Evolutionary conservation across 805 yeast species (phyloP).

Genomic region (Cyberlindnera euphorbiae): DNA sequence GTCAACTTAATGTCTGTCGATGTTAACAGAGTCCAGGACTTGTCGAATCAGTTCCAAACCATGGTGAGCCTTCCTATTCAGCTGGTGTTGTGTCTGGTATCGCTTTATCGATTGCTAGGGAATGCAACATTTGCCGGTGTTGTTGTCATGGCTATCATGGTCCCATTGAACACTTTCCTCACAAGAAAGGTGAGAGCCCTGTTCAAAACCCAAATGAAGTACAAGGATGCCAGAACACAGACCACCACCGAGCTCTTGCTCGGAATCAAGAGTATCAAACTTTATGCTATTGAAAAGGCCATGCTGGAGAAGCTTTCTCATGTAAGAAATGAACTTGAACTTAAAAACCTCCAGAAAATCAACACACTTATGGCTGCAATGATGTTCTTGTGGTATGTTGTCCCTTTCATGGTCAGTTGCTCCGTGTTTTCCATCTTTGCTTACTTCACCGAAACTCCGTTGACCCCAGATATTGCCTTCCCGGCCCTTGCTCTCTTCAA

Average conservation of each 20-base stretch:
- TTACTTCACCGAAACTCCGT: constrained; percentile 38
- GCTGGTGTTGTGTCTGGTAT: constrained; percentile 46
- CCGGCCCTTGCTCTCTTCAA: constrained; percentile 63
- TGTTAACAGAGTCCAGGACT: constrained; percentile 56
- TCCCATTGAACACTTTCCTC: constrained; percentile 50
- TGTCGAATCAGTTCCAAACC: constrained; percentile 49
- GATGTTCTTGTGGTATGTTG: constrained; percentile 56
- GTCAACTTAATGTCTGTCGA: constrained; percentile 78
- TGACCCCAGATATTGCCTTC: constrained; percentile 64
- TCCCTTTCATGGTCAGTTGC: constrained; percentile 62
- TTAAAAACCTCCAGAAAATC: constrained; percentile 45
- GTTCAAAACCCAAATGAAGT: constrained; percentile 54
- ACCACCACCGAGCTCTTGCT: constrained; percentile 54
- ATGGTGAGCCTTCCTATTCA: constrained; percentile 57
- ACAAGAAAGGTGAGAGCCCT: constrained; percentile 41
- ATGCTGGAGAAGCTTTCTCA: constrained; percentile 47
- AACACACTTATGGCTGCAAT: constrained; percentile 43
- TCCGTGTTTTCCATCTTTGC: constrained; percentile 55
- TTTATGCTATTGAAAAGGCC: constrained; percentile 68
- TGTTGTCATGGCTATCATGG: constrained; percentile 45
- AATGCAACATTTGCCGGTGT: constrained; percentile 56
- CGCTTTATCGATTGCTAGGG: constrained; percentile 54
- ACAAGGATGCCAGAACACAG: constrained; percentile 56
- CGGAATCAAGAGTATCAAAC: constrained; percentile 58
- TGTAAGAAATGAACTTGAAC: constrained; percentile 55